Percentiles rank a stretch among this genome's conserved stretches.
phyloP scores from a whole-genome alignment of 1,139 yeast species.

The Geotrichum bryndzae region DNA sequence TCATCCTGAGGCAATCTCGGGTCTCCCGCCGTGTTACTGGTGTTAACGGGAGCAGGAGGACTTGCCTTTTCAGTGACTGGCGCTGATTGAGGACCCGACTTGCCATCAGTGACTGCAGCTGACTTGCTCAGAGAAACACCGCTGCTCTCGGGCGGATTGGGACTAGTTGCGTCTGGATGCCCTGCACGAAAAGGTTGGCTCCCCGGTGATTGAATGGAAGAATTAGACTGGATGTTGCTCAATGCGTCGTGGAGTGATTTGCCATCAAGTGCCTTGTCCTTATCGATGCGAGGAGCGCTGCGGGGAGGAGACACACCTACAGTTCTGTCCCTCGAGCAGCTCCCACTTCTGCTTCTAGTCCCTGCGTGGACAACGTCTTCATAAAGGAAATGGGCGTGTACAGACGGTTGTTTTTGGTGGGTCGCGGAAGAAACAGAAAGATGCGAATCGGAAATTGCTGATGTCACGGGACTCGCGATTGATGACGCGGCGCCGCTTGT shows the following conservation, averaged over 20 bases:
- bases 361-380: slow-evolving; percentile 59
- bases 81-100: no score
- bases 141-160: neutral
- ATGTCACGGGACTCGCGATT: neutral
- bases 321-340: slow-evolving; percentile 30
- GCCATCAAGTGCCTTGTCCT: slow-evolving; percentile 45
- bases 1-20: slow-evolving; percentile 86
- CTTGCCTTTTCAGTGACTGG: no score
- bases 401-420: slow-evolving; percentile 55
- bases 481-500: neutral
- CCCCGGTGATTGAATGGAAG: neutral
- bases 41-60: neutral
- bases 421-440: neutral
- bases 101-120: neutral
- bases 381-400: slow-evolving; percentile 76
- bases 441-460: neutral
- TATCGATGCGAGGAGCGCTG: slow-evolving; percentile 29
- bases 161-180: neutral
- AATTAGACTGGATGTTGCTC: neutral
- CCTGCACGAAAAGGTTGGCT: no score
- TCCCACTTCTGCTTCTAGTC: slow-evolving; percentile 38
- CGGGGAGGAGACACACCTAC: neutral
- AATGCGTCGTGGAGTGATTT: slow-evolving; percentile 12
- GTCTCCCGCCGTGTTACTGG: slow-evolving; percentile 45
- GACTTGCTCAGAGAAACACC: neutral